phyloP scores from a whole-genome alignment of 805 yeast genomes.

The Yamadazyma philogaea region DNA sequence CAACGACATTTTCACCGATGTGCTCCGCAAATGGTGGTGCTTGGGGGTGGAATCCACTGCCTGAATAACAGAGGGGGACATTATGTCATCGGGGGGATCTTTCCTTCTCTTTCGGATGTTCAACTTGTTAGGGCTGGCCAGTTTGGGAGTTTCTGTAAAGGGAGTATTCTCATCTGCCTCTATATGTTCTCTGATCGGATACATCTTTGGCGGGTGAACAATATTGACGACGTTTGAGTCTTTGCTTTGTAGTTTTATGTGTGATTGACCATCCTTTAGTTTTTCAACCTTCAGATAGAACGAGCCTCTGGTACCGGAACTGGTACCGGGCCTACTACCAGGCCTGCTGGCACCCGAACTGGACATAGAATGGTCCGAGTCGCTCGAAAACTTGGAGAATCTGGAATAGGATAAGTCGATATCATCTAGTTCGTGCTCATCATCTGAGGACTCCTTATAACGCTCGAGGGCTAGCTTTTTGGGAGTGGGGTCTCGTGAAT shows the following conservation, averaged over 20 bases:
- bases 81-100: background rate
- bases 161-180: background rate
- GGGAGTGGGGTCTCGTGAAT: background rate
- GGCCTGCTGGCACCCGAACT: background rate
- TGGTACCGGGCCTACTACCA: background rate
- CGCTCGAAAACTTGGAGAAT: slow-evolving; percentile 27
- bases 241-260: background rate
- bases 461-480: slow-evolving; percentile 4
- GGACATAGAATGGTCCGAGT: background rate
- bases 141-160: background rate
- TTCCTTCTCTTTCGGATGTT: background rate
- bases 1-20: slow-evolving; percentile 38
- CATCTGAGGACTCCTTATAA: slow-evolving; percentile 7
- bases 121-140: background rate
- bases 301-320: background rate
- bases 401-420: slow-evolving; percentile 35
- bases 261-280: slow-evolving; percentile 10
- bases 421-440: slow-evolving; percentile 24
- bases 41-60: slow-evolving; percentile 17
- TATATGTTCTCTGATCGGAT: slow-evolving; percentile 7
- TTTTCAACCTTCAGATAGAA: slow-evolving; percentile 26
- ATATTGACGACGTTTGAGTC: background rate
- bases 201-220: slow-evolving; percentile 1
- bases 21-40: slow-evolving; percentile 17
- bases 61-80: background rate